Evolutionary conservation across 176 grass and related monocot species (phyloP), one percentile per base, ranked within the genome.

Genomic region (Carex pumila): DNA sequence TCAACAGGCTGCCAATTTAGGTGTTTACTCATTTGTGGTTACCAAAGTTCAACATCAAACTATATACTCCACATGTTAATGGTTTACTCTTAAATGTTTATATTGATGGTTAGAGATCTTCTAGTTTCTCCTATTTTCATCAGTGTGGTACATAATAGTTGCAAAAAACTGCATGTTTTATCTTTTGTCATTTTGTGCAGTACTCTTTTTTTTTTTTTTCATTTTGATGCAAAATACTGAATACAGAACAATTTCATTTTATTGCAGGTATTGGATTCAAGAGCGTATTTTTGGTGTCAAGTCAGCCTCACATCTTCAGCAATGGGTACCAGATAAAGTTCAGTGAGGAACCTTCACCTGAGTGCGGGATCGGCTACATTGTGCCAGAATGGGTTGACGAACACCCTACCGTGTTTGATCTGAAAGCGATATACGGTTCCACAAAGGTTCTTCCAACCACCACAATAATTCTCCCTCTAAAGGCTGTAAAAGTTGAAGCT

Each of bases 291-390:
- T 67, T 93, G 15, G 86, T 97, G 72, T 91, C 94, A 0, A 87
- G 84, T 8, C 79, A 88, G 41, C 94, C 94, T 22, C 82, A 93
- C 64, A 93, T 97, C 45, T 97, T 93, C 81, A 97, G 94, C 79
- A 97, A 97, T 21, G 91, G 94, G 2, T 97, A 97, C 79, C 89
- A 97, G 41, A 97, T 97, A 15, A 93, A 80, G 47, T 97, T 97
- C 17, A 87, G 66, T 59, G 94, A 93, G 77, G 83, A 88, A 25
- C 91, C 91, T 4, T 93, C 91, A 32, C 32, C 84, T 45, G 94
- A 97, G 58, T 97, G 94, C 31, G 85, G 83, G 19, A 69, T 97
- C 58, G 94, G 94, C 41, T 97, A 93, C 82, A 91, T 97, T 85
- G 94, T 97, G 2, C 94, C 94, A 19, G 82, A 94, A 52, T 97